Percentiles rank a stretch among this genome's conserved stretches.
Evolutionary conservation across 2,329 filamentous ascomycete species (phyloP).

Genomic region (Botrytis paeoniae): DNA sequence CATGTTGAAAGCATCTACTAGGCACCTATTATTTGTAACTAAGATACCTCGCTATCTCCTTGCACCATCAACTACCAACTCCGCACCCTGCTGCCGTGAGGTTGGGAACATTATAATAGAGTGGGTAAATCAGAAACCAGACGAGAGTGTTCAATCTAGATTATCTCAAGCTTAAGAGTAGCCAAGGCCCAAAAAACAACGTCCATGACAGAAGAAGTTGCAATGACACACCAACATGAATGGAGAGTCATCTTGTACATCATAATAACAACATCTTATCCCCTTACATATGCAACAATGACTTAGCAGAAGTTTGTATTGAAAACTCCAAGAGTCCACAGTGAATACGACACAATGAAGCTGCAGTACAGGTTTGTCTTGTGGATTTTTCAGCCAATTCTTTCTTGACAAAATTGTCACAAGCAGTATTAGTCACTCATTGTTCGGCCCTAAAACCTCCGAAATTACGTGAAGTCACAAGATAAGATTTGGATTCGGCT

Average conservation of each 20-base stretch:
- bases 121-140: no score
- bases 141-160: no score
- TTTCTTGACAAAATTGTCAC: background rate
- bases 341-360: background rate
- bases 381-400: background rate
- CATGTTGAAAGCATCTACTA: background rate
- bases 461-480: background rate
- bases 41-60: background rate
- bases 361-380: background rate
- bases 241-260: no score
- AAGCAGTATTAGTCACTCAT: background rate
- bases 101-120: no score
- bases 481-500: background rate
- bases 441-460: background rate
- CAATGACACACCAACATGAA: no score
- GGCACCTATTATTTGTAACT: background rate
- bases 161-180: no score
- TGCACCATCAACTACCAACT: no score
- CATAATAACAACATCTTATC: no score
- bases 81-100: no score
- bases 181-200: no score
- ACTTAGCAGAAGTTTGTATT: background rate
- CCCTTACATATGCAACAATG: background rate
- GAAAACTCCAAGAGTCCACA: background rate
- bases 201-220: no score